Conservation (phyloP, 1,284 basidiomycete genomes). For the Sporisorium scitamineum region DNA sequence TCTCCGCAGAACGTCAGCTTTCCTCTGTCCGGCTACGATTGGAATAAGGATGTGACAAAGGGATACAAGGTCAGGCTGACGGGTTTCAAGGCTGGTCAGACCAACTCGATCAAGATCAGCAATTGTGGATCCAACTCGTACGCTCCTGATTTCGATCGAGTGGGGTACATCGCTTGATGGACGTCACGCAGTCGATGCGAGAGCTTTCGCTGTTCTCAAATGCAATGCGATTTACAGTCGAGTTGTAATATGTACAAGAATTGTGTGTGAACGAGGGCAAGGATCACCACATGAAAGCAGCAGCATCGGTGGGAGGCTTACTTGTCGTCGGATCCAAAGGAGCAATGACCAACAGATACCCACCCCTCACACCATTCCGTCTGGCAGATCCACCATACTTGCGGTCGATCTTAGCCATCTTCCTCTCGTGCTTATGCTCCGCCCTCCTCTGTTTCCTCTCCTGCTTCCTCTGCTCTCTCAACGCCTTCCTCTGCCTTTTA, state of each 20-base stretch:
- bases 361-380: background rate
- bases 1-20: slow-evolving; percentile 39
- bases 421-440: slow-evolving; percentile 15
- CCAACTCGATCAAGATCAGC: slow-evolving; percentile 40
- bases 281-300: slow-evolving; percentile 17
- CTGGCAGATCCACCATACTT: slow-evolving; percentile 7
- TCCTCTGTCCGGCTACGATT: slow-evolving; percentile 49
- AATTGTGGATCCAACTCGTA: slow-evolving; percentile 18
- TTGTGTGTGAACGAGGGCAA: background rate
- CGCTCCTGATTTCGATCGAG: slow-evolving; percentile 47
- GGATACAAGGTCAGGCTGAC: slow-evolving; percentile 42
- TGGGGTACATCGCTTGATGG: slow-evolving; percentile 26
- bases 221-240: background rate
- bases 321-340: background rate
- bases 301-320: slow-evolving; percentile 2
- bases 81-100: slow-evolving; percentile 31
- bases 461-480: slow-evolving; percentile 56
- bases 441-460: slow-evolving; percentile 33
- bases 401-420: slow-evolving; percentile 18
- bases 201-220: background rate
- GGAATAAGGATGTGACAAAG: slow-evolving; percentile 39
- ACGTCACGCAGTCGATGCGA: background rate
- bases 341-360: slow-evolving; percentile 18
- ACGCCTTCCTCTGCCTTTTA: slow-evolving; percentile 68
- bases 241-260: background rate